Conservation (phyloP, 1,284 basidiomycete genomes). For the Anthracocystis walkeri region DNA sequence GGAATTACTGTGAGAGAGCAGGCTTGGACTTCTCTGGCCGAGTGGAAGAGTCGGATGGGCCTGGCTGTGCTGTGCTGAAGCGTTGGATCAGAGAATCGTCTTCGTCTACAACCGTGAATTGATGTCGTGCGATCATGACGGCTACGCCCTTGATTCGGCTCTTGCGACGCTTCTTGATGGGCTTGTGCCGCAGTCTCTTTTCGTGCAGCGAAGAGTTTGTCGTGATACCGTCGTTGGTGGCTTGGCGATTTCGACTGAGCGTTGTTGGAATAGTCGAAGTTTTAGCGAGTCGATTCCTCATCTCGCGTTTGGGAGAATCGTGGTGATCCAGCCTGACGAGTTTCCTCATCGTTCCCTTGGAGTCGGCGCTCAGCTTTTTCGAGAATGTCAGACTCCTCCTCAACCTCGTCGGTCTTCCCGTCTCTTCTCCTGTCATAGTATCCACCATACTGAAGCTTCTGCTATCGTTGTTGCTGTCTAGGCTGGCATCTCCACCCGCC, state of each 20-base stretch:
- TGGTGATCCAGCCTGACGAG: constrained; percentile 19
- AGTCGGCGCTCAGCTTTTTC: constrained; percentile 4
- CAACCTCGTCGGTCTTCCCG: not conserved
- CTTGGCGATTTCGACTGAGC: not conserved
- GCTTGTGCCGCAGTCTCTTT: constrained; percentile 23
- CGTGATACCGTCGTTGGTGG: too few relatives aligned
- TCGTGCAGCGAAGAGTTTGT: not conserved
- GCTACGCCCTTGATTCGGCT: constrained; percentile 41
- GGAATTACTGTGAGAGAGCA: not conserved
- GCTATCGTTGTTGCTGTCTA: not conserved
- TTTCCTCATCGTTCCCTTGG: constrained; percentile 17
- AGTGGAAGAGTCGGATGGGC: not conserved
- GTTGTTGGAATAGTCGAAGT: not conserved
- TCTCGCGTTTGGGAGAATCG: constrained; percentile 30
- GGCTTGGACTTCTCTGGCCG: not conserved
- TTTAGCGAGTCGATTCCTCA: constrained; percentile 19
- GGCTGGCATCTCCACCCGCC: not conserved
- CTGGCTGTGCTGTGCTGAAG: not conserved
- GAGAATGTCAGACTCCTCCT: constrained; percentile 22
- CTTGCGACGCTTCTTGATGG: constrained; percentile 34
- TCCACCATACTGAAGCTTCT: constrained; percentile 12
- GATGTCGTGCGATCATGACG: constrained; percentile 32
- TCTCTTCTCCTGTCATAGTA: not conserved
- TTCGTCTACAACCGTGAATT: constrained; percentile 45
- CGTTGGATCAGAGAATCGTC: constrained; percentile 35